Conservation (phyloP, 2,329 filamentous ascomycete species). For the Diaporthe australafricana region DNA sequence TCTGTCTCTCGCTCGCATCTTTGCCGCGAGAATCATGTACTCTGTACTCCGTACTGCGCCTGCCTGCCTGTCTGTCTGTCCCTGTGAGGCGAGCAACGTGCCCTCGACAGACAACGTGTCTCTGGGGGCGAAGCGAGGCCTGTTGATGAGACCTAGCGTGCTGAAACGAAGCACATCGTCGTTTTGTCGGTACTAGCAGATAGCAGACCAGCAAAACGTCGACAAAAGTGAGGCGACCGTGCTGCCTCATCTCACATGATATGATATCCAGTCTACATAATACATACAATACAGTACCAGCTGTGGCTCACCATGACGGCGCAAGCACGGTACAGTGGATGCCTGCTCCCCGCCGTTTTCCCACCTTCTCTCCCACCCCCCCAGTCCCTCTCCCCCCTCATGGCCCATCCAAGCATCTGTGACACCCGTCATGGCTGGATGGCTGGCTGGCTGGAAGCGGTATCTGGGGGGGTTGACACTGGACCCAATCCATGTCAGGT, state of each 20-base stretch:
- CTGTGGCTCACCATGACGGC: not conserved
- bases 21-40: not conserved
- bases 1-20: too few relatives aligned
- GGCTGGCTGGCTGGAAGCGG: conserved; percentile 21
- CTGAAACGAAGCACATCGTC: not conserved
- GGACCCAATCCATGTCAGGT: conserved; percentile 36
- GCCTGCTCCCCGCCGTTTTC: not conserved
- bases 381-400: not conserved
- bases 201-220: not conserved
- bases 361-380: not conserved
- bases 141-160: conserved; percentile 25
- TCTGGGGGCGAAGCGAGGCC: not conserved
- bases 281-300: not conserved
- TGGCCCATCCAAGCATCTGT: conserved; percentile 18
- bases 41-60: not conserved
- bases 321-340: conserved; percentile 3
- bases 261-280: not conserved
- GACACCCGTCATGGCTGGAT: conserved; percentile 15
- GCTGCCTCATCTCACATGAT: conserved; percentile 6
- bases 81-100: conserved; percentile 3
- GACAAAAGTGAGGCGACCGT: conserved; percentile 22
- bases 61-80: not conserved
- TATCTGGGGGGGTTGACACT: conserved; percentile 23
- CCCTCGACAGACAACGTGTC: not conserved
- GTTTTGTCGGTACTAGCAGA: not conserved